A percentile compares a stretch with the other conserved stretches of the same genome.
Conservation (phyloP, 345 rosid species). For the Arabidopsis arenosa region DNA sequence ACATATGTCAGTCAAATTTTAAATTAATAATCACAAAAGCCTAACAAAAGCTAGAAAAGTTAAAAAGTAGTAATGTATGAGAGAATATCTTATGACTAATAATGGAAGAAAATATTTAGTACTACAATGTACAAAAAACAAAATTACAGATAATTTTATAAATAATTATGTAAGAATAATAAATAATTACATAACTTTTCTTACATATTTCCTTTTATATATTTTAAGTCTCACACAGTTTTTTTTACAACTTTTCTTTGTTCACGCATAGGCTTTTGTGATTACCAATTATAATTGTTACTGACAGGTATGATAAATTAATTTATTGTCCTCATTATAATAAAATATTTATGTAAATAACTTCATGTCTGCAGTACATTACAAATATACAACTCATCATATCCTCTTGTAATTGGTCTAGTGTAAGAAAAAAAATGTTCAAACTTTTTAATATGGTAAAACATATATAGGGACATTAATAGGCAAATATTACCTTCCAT, state of each 20-base stretch:
- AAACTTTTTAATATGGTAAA: not conserved
- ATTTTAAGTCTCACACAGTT: not conserved
- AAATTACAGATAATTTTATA: too few species aligned
- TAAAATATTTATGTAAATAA: not conserved
- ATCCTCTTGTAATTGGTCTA: not conserved
- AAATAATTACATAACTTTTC: not conserved
- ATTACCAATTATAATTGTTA: not conserved
- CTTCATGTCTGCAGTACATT: not conserved
- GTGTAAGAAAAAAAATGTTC: not conserved
- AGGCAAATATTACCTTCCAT: conserved; percentile 13
- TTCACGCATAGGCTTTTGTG: not conserved
- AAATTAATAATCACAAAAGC: not conserved
- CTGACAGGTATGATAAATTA: not conserved
- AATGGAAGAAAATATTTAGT: not conserved
- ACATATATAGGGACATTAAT: conserved; percentile 21
- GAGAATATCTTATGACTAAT: not conserved
- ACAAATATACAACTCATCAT: not conserved
- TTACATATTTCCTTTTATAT: not conserved
- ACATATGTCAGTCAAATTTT: not conserved
- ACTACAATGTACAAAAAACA: not conserved
- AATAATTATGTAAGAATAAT: too few species aligned
- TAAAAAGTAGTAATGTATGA: not conserved
- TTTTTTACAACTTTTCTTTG: not conserved
- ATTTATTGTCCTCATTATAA: not conserved
- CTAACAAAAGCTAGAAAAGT: not conserved